Conservation (phyloP, 208 protist species). For the Trichomonas tenax region DNA sequence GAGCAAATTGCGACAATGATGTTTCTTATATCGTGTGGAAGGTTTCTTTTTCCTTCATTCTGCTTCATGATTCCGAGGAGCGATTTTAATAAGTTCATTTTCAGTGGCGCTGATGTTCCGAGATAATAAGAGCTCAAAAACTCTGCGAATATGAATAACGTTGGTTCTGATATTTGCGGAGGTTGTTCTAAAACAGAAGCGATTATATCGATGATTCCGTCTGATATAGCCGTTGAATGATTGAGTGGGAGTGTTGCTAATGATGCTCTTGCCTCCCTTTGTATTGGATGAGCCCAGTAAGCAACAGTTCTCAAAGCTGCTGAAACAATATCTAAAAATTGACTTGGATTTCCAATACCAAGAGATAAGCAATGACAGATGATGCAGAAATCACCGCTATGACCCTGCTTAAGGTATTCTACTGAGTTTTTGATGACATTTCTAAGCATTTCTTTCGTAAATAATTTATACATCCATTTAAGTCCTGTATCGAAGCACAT, state of each 20-base stretch:
- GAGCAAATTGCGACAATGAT: not conserved
- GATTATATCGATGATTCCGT: not conserved
- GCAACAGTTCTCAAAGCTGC: not conserved
- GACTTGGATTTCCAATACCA: not conserved
- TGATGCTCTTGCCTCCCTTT: not conserved
- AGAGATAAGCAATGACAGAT: not conserved
- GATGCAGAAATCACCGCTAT: not conserved
- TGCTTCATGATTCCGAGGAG: not conserved
- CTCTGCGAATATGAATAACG: not conserved
- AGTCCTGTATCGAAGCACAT: slow-evolving; percentile 11
- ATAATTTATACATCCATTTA: not conserved
- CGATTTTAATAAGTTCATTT: not conserved
- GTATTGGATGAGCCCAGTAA: not conserved
- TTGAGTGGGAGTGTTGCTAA: not conserved
- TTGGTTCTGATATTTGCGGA: not conserved
- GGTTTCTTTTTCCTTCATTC: not conserved
- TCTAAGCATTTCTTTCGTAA: not conserved
- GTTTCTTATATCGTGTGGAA: not conserved
- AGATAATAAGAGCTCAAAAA: not conserved
- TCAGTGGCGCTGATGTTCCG: not conserved
- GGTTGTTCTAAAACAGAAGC: not conserved
- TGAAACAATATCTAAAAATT: not conserved
- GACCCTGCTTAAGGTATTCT: not conserved
- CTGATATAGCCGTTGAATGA: not conserved
- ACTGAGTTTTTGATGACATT: not conserved